These are phyloP conservation scores for Phytophthora meadii DNA, from an alignment of 352 stramenopile genomes.

Conservation along the genomic window DNA sequence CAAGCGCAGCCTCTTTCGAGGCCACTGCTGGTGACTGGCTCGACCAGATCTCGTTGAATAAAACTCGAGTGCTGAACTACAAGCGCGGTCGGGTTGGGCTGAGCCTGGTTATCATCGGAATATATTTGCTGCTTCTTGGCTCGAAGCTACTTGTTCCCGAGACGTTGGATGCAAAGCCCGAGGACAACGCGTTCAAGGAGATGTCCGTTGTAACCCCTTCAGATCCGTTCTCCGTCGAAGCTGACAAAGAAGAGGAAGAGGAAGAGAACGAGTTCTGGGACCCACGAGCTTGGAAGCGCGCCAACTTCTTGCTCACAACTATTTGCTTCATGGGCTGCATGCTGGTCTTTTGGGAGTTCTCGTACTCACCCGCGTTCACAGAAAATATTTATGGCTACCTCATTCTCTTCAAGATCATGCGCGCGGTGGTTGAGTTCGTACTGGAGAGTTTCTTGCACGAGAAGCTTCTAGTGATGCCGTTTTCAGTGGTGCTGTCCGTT, in stretches of 20 bases:
- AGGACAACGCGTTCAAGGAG: constrained; percentile 84
- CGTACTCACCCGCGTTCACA: constrained; percentile 94
- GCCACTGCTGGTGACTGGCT: constrained; percentile 85
- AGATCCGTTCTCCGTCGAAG: constrained; percentile 68
- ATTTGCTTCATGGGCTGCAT: constrained; percentile 87
- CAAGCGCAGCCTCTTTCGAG: constrained; percentile 85
- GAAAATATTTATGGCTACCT: constrained; percentile 93
- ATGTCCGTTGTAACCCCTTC: constrained; percentile 42
- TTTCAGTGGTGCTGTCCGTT: constrained; percentile 90
- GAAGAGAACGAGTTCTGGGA: constrained; percentile 84
- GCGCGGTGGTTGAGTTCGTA: constrained; percentile 83
- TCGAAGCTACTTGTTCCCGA: constrained; percentile 86
- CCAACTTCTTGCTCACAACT: constrained; percentile 90
- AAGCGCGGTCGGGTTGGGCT: constrained; percentile 88
- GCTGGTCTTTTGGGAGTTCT: constrained; percentile 97
- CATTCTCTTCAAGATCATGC: constrained; percentile 90
- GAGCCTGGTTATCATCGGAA: constrained; percentile 80
- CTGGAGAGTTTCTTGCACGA: constrained; percentile 91
- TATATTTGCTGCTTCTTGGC: constrained; percentile 81
- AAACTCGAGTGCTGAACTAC: constrained; percentile 79
- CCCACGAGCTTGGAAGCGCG: constrained; percentile 90
- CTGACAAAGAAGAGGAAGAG: constrained; percentile 54
- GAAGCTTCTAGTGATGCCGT: constrained; percentile 90
- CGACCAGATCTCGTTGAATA: constrained; percentile 88
- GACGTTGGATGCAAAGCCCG: constrained; percentile 73